A percentile compares a stretch with the other conserved stretches of the same genome.
These are phyloP conservation scores for Dictyostelium capitatum DNA, from an alignment of 78 protist species.

Conservation along the genomic window DNA sequence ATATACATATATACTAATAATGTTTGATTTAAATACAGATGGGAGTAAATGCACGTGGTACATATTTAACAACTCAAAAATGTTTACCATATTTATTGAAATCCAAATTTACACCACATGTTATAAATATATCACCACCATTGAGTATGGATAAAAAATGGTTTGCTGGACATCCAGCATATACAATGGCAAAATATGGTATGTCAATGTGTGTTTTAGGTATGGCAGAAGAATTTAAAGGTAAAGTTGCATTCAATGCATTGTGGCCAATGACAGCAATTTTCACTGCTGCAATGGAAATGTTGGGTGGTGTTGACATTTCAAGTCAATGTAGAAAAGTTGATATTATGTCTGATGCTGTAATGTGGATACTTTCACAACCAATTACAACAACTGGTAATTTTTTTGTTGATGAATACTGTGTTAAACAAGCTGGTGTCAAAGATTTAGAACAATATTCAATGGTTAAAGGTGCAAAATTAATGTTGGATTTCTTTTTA, in stretches of 20 bases:
- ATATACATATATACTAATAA: neutral
- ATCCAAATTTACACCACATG: constrained; percentile 63
- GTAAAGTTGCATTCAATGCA: constrained; percentile 68
- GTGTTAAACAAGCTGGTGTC: constrained; percentile 54
- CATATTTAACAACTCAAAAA: constrained; percentile 83
- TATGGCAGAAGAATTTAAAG: constrained; percentile 82
- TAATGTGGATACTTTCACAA: constrained; percentile 82
- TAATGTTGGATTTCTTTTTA: constrained; percentile 76
- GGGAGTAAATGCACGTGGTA: constrained; percentile 91
- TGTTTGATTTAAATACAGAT: constrained; percentile 12
- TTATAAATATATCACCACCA: constrained; percentile 91
- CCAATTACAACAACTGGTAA: constrained; percentile 77
- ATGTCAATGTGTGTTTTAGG: constrained; percentile 92
- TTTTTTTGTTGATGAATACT: constrained; percentile 88
- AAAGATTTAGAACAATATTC: constrained; percentile 43
- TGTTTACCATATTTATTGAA: constrained; percentile 88
- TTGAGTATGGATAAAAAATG: constrained; percentile 87
- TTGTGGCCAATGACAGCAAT: constrained; percentile 92
- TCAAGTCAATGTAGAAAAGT: constrained; percentile 59
- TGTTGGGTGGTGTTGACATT: constrained; percentile 70
- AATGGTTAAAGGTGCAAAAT: constrained; percentile 20
- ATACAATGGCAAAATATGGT: constrained; percentile 93
- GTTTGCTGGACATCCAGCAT: constrained; percentile 90
- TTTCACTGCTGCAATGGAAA: constrained; percentile 89
- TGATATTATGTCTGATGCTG: constrained; percentile 89